Base-by-base conservation (phyloP, 1,284 basidiomycete species). In the Ceratobasidium sp. region DNA sequence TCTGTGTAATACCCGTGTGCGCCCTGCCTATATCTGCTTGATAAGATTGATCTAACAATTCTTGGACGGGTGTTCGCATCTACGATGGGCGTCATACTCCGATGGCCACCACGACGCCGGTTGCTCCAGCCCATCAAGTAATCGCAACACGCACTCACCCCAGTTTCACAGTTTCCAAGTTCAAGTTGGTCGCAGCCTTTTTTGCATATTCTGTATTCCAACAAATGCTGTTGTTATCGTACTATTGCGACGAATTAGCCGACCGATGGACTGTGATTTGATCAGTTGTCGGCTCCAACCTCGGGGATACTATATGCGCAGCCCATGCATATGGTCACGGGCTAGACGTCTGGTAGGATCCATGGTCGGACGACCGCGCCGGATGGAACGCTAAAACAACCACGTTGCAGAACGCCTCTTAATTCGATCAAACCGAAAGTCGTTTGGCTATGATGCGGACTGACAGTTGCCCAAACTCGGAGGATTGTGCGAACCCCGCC, bases 351-450 rank as follows among this genome's bases (percentile, higher is more conserved):
- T 53, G 26, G 10, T 28, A 50, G 28, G 10, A 53, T 50, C 50
- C 50, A 53, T 12, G 26, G 26, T 21, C 50, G 50, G 50, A 53
- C 26, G 30, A 53, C 50, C 50, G 50, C 50, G 26, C 50, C 50
- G 50, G 28, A 12, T 28, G 14, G 26, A 53, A 53, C 26, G 50
- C 26, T 28, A 52, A 52, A 52, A 52, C 50, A 10, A 53, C 50
- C 50, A 53, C 50, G 50, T 53, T 53, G 50, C 26, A 53, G 28
- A 16, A 10, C 26, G 12, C 50, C 36, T n/a, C n/a, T 50, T 30
- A 32, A 28, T 65, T 50, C 32, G 48, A 65, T 65, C 62, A 65
- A 53, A 65, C 48, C 21, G n/a, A 65, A 67, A 58, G 32, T 67
- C 48, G 23, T 55, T 41, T 53, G 36, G 21, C 39, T 46, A 21